These are phyloP conservation scores for Blastobotrys persicus DNA, from an alignment of 1,139 yeast genomes.

Conservation along the genomic window DNA sequence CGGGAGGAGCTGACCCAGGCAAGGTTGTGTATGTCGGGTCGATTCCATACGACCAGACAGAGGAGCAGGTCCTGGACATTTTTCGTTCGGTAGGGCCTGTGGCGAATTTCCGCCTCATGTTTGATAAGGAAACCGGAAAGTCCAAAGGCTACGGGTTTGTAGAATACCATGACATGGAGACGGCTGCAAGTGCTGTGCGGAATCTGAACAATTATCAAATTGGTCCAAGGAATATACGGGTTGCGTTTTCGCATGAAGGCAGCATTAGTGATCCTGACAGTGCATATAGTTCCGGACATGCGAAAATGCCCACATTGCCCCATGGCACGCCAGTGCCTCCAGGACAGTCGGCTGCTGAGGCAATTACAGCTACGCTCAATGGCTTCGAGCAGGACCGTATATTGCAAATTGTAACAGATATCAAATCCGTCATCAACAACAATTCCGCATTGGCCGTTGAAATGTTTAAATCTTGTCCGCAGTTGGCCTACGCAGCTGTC, in stretches of 20 bases:
- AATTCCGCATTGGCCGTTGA: constrained; percentile 61
- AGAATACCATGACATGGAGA: constrained; percentile 68
- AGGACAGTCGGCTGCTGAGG: constrained; percentile 54
- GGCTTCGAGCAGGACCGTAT: constrained; percentile 55
- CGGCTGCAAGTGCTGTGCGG: constrained; percentile 89
- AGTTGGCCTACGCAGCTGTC: constrained; percentile 76
- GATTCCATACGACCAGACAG: constrained; percentile 76
- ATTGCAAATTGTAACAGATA: constrained; percentile 53
- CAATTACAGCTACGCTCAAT: constrained; percentile 53
- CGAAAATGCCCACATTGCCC: constrained; percentile 31
- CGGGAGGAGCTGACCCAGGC: constrained; percentile 31
- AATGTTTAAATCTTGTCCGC: constrained; percentile 71
- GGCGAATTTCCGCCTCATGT: constrained; percentile 65
- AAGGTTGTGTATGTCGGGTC: constrained; percentile 59
- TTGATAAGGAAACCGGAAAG: constrained; percentile 86
- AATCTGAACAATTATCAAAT: constrained; percentile 77
- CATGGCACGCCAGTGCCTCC: constrained; percentile 44
- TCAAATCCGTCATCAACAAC: constrained; percentile 60
- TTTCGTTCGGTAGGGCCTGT: constrained; percentile 88
- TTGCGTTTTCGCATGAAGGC: constrained; percentile 55
- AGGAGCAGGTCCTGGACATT: constrained; percentile 80
- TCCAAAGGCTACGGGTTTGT: constrained; percentile 91
- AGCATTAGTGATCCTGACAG: constrained; percentile 15
- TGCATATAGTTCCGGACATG: constrained; percentile 6
- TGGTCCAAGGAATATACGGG: constrained; percentile 69